Base-by-base conservation (phyloP, 352 stramenopile species). In the Phytophthora aleatoria region DNA sequence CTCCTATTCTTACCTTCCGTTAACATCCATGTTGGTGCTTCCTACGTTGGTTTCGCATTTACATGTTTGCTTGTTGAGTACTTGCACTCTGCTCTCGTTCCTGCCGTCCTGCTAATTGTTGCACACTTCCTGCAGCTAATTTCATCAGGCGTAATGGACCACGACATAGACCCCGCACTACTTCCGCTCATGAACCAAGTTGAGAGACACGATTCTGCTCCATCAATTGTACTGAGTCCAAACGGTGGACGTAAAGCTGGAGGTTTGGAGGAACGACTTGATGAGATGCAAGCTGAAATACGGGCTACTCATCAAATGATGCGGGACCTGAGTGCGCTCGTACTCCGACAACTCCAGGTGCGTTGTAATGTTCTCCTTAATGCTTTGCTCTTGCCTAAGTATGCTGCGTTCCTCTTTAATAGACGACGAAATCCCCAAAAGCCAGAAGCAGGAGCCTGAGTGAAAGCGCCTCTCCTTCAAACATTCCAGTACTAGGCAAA, bases 261-360 rank as follows among this genome's bases (percentile, higher is more conserved):
- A 16, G 35, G 6, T 24, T 51, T 71, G 24, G 28, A 74, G 20
- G 43, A 62, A 2, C 61, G 61, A 13, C 39, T 70, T 11, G 61
- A 74, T 10, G 42, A 70, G 28, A 69, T 73, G 60, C 65, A 73
- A 39, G 43, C 42, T 50, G 65, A 73, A 30, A 69, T 73, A 16
- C 65, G 35, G 5, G 39, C 43, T 20, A 65, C 61, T 4, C 65
- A 69, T 39, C 33, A 28, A 39, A 60, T 73, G 60, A 65, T 73
- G 49, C n/a, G 48, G 2, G 65, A 73, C 6, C 51, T 73, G 55
- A 69, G 52, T 41, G 15, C 16, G 16, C 48, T 73, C 2, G 52
- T 73, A 7, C 53, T 58, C 1, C 65, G 49, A 7, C 65, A 73
- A 28, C 48, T 73, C 38, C 39, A 67, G 64, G 54, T 69, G 3